Percentiles rank a stretch among this genome's conserved stretches.
Conservation (phyloP, 129 eudicot species). For the Gnaphalium uliginosum region DNA sequence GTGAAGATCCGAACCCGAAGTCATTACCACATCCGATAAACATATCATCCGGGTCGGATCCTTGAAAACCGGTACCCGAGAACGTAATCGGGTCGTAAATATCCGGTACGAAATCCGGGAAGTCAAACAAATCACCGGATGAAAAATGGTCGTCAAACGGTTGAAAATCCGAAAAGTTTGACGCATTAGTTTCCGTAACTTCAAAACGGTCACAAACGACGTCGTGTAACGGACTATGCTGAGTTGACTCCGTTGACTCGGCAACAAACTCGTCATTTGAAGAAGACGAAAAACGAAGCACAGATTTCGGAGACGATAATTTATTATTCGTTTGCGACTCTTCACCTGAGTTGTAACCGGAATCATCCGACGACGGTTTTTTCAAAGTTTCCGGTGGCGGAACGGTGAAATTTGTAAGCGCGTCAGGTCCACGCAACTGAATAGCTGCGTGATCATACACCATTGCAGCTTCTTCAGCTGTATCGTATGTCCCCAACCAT, state of each 20-base stretch:
- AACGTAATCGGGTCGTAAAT: conserved; percentile 46
- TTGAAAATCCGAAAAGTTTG: conserved; percentile 39
- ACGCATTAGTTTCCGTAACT: conserved; percentile 12
- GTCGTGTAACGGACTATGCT: conserved; percentile 21
- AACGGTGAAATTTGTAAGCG: conserved; percentile 78
- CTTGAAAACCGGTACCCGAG: conserved; percentile 30
- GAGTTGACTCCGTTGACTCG: conserved; percentile 56
- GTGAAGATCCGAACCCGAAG: conserved; percentile 42
- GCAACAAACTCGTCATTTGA: conserved; percentile 37
- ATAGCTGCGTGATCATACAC: conserved; percentile 97
- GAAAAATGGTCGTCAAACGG: conserved; percentile 35
- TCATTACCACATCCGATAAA: conserved; percentile 30
- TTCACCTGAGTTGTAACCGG: conserved; percentile 59
- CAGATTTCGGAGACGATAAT: conserved; percentile 59
- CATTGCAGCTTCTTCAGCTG: conserved; percentile 99
- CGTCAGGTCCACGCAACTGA: conserved; percentile 93
- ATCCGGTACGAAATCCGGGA: conserved; percentile 48
- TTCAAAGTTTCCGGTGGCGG: conserved; percentile 33
- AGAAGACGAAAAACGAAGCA: conserved; percentile 47
- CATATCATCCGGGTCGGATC: conserved; percentile 19
- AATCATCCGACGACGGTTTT: conserved; percentile 31
- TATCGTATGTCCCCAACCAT: conserved; percentile 94
- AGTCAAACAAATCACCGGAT: conserved; percentile 43
- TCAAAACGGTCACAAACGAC: conserved; percentile 18
- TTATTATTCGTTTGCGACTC: conserved; percentile 42